Evolutionary conservation across 495 filamentous ascomycete species (phyloP), one percentile per base, ranked within the genome.

Genomic region (Lophiostoma macrostomum): DNA sequence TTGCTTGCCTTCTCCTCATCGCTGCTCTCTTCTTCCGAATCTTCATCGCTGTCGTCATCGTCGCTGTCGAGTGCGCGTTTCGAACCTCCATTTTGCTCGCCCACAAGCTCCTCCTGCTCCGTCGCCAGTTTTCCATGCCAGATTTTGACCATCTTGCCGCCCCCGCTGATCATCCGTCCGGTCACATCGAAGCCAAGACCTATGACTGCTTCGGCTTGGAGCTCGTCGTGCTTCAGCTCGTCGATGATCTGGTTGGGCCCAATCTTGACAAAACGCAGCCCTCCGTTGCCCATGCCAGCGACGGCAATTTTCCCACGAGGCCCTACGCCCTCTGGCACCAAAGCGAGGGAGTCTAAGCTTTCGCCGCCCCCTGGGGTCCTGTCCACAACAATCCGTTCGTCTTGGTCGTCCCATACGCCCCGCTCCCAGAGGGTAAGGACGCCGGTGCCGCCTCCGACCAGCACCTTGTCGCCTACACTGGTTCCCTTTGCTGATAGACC

Each of bases 391-490:
- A 97, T 83, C 4, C 89, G 80, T 67, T 95, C 89, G 56, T 93
- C 87, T 67, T 95, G 89, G 69, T 95, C 91, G 61, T 95, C 90
- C 91, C 93, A 97, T 1, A 82, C 78, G 1, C 91, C 93, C 58
- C 81, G 85, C 63, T 97, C 90, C 93, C 93, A 98, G 1, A 96
- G 73, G 8, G 91, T 94, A 55, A 96, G 60, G 4, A 95, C 79
- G 13, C 93, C 93, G 7, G 76, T 80, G 10, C 82, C 81, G 12
- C 84, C 86, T 25, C 93, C 93, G 1, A 95, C 83, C 1, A 90
- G 68, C 1, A 95, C 73, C 61, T 95, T 88, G 59, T 86, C 78
- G 2, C 86, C 87, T 20, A 82, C 81, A 49, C 71, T 79, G 20
- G 70, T 74, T 45, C 84, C 82, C 16, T 80, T 74, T 30, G 80